phyloP scores from a whole-genome alignment of 2,329 filamentous ascomycete species.

The Bipolaris bicolor region DNA sequence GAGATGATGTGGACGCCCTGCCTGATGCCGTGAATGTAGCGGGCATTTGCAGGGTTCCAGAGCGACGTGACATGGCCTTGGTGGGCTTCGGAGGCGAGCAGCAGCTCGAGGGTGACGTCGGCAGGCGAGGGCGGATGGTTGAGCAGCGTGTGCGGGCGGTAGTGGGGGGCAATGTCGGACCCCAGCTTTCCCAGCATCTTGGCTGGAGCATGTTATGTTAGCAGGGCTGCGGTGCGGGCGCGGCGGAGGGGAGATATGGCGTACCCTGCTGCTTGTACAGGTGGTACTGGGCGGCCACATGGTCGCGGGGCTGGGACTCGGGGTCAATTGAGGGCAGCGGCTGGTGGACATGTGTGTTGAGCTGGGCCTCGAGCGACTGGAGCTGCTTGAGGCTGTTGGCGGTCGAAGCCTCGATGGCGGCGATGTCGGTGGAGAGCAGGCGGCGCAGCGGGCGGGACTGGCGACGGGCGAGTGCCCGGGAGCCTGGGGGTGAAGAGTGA shows the following conservation, averaged over 20 bases:
- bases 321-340: conserved; percentile 30
- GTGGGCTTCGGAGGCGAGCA: conserved; percentile 59
- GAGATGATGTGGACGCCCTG: conserved; percentile 92
- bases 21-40: conserved; percentile 91
- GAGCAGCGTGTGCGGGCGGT: conserved; percentile 70
- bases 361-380: conserved; percentile 44
- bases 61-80: conserved; percentile 88
- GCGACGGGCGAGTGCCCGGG: conserved; percentile 42
- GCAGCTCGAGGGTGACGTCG: conserved; percentile 86
- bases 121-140: conserved; percentile 74
- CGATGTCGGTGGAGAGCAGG: conserved; percentile 42
- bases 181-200: conserved; percentile 48
- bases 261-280: conserved; percentile 51
- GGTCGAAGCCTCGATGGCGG: conserved; percentile 40
- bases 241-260: conserved; percentile 8
- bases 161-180: conserved; percentile 56
- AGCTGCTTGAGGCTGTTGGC: conserved; percentile 39
- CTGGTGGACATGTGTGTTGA: conserved; percentile 33
- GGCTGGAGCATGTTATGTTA: conserved; percentile 38
- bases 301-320: conserved; percentile 23
- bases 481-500: conserved; percentile 36
- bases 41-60: conserved; percentile 93
- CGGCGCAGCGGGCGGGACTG: conserved; percentile 29
- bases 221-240: neutral
- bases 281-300: conserved; percentile 51